Evolutionary conservation across 805 yeast species (phyloP).

Genomic region (Saturnispora silvae): DNA sequence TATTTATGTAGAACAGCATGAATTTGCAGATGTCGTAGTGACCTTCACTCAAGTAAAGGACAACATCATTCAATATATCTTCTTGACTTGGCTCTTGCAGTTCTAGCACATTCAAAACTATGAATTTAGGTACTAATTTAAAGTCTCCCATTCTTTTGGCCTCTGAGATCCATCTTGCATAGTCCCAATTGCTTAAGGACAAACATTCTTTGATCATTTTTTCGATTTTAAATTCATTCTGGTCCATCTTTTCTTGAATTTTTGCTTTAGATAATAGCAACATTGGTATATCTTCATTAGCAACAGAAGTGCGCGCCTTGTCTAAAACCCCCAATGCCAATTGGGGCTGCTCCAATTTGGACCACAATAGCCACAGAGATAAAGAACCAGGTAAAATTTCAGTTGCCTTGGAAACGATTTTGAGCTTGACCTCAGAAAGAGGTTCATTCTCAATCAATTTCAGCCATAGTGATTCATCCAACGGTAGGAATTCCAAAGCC

Average conservation of each 20-base stretch:
- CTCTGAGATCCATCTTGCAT: conserved; percentile 43
- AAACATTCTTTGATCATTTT: conserved; percentile 40
- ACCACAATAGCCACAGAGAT: conserved; percentile 53
- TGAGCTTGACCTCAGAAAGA: conserved; percentile 35
- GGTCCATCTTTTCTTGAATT: conserved; percentile 46
- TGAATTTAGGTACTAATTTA: conserved; percentile 41
- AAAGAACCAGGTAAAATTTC: conserved; percentile 57
- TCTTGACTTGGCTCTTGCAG: background rate
- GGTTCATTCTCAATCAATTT: conserved; percentile 50
- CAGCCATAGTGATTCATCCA: conserved; percentile 56
- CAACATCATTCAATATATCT: conserved; percentile 20
- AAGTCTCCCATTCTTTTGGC: conserved; percentile 43
- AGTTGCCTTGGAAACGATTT: conserved; percentile 53
- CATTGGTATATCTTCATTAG: conserved; percentile 29
- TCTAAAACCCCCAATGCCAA: conserved; percentile 48
- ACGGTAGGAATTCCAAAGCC: conserved; percentile 59
- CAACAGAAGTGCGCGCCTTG: conserved; percentile 46
- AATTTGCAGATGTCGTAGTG: conserved; percentile 33
- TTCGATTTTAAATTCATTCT: conserved; percentile 34
- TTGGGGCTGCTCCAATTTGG: conserved; percentile 32
- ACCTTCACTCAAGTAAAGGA: conserved; percentile 17
- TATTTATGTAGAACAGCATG: conserved; percentile 36
- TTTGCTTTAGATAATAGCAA: conserved; percentile 66
- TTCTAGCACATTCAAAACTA: conserved; percentile 29
- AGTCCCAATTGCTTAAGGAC: conserved; percentile 21